Conservation (phyloP, 345 rosid genomes). For the Moricandia arvensis region DNA sequence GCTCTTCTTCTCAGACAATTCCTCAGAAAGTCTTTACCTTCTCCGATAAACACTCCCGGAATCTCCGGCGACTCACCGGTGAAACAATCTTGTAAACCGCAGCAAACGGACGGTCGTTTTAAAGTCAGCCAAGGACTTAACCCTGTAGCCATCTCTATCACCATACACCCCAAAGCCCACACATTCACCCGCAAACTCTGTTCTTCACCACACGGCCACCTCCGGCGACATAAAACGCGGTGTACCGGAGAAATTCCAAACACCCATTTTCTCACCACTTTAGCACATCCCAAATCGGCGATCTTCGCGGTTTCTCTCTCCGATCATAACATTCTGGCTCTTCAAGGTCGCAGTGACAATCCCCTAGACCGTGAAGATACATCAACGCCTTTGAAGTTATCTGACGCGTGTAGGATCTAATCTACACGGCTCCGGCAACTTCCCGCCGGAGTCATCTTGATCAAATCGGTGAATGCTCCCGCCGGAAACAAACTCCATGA, state of each 20-base stretch:
- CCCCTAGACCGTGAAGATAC: constrained; percentile 56
- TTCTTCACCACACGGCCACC: constrained; percentile 78
- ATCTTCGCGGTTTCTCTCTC: constrained; percentile 53
- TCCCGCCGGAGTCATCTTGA: constrained; percentile 56
- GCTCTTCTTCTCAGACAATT: constrained; percentile 64
- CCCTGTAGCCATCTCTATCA: constrained; percentile 83
- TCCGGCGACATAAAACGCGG: constrained; percentile 97
- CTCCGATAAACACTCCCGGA: constrained; percentile 61
- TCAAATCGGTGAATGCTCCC: constrained; percentile 67
- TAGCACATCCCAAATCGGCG: constrained; percentile 85
- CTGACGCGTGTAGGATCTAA: constrained; percentile 43
- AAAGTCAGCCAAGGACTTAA: constrained; percentile 65
- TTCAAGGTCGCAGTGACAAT: constrained; percentile 83
- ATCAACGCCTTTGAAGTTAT: constrained; percentile 56
- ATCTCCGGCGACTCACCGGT: constrained; percentile 59
- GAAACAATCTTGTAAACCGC: constrained; percentile 70
- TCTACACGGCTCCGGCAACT: constrained; percentile 49
- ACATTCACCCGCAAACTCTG: constrained; percentile 84
- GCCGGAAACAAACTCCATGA: constrained; percentile 63
- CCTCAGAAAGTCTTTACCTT: constrained; percentile 59
- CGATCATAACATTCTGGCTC: constrained; percentile 67
- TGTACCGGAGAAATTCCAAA: constrained; percentile 64
- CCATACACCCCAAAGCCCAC: constrained; percentile 83
- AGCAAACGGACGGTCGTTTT: constrained; percentile 57
- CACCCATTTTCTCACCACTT: constrained; percentile 20